A percentile compares a stretch with the other conserved stretches of the same genome.
Conservation (phyloP, 305 asterid species). For the Salvia sclarea region DNA sequence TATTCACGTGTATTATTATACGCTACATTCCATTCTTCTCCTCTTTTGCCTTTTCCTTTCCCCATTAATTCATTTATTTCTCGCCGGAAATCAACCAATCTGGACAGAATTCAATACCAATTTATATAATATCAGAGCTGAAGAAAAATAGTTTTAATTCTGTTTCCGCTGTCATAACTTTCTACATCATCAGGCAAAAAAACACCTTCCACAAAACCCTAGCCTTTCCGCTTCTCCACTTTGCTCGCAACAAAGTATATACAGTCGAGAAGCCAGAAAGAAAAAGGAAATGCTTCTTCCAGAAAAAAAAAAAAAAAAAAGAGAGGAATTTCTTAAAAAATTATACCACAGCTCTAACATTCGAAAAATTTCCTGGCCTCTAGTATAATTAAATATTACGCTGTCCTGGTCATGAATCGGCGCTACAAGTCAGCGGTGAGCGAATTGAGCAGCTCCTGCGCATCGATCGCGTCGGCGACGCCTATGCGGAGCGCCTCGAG, state of each 20-base stretch:
- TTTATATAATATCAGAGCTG: background rate
- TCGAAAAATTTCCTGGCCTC: constrained; percentile 14
- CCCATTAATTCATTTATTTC: background rate
- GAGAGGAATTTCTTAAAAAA: background rate
- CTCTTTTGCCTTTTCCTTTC: background rate
- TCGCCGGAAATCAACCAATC: background rate
- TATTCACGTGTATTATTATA: constrained; percentile 5
- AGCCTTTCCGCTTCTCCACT: constrained; percentile 33
- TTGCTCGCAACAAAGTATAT: constrained; percentile 41
- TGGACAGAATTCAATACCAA: background rate
- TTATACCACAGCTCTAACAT: constrained; percentile 32
- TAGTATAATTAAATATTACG: constrained; percentile 8
- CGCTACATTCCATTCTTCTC: constrained; percentile 16
- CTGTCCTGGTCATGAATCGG: no score
- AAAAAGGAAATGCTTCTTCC: constrained; percentile 11
- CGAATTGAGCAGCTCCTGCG: constrained; percentile 47
- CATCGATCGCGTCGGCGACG: constrained; percentile 42
- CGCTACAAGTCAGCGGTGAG: constrained; percentile 40
- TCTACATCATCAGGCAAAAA: constrained; percentile 34
- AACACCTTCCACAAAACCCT: constrained; percentile 40
- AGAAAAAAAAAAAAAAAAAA: background rate
- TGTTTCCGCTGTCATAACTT: constrained; percentile 8
- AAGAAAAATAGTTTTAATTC: constrained; percentile 5
- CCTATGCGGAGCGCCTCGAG: constrained; percentile 70
- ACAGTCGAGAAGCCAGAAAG: constrained; percentile 37